Base-by-base conservation (phyloP, 768 basidiomycete species). In the Mycena galopus region DNA sequence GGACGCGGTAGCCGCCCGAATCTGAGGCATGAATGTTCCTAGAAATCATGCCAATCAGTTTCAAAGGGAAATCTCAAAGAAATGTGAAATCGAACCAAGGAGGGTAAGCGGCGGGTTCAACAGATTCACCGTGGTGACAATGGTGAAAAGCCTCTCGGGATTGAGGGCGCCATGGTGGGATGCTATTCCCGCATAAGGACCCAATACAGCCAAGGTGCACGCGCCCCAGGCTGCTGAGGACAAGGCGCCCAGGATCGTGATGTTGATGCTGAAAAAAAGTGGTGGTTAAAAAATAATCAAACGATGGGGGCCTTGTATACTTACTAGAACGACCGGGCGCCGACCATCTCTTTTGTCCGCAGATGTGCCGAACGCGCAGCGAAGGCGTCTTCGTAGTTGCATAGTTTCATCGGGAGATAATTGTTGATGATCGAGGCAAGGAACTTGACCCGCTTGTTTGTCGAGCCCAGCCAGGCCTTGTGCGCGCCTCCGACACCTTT, bases 391-490 rank as follows among this genome's bases (percentile, higher is more conserved):
- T 73, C 71, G 32, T 73, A 73, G 3, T 39, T 23, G 16, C 51
- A 23, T 53, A 39, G 55, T 25, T 73, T 73, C 60, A 63, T 67
- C 7, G 71, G 66, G 8, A 73, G 53, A 42, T 67, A 73, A 39
- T 73, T 73, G 39, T 68, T n/a, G 17, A 73, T 23, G 2, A 73
- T 42, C 5, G 71, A 73, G 3, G 55, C 56, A 1, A 73, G 56
- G 35, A 57, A 73, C 30, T 73, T 73, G 44, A 73, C 66, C 1
- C 71, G 71, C n/a, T 73, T 73, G 66, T 73, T 66, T 3, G 71
- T 73, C 3, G 66, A 62, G 29, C 55, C 61, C 4, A 73, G 29
- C 71, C 71, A 73, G 5, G 7, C 12, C 23, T 37, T 37, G 2
- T 73, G 71, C 2, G 71, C 66, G 0, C 42, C 66, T 9, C 60